Conservation (phyloP, 352 stramenopile species). For the Saprolegnia parasitica region DNA sequence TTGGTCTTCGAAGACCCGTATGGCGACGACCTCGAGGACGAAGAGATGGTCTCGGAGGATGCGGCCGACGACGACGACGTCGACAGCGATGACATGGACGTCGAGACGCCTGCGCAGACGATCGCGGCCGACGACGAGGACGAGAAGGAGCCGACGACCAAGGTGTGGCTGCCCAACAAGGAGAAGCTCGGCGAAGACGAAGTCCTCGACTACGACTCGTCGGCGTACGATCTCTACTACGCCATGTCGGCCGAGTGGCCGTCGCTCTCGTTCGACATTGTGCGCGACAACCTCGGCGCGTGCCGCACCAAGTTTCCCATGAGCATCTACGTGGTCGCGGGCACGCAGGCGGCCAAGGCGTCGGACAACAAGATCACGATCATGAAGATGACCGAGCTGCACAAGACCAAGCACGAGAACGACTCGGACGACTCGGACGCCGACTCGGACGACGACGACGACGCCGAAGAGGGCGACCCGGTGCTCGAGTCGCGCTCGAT, state of each 20-base stretch:
- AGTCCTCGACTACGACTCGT: constrained; percentile 97
- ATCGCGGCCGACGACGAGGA: constrained; percentile 41
- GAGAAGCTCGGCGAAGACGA: constrained; percentile 89
- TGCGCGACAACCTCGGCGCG: constrained; percentile 93
- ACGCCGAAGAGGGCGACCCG: constrained; percentile 94
- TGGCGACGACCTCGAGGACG: constrained; percentile 86
- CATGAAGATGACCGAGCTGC: constrained; percentile 96
- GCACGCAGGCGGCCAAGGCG: constrained; percentile 91
- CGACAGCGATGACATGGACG: constrained; percentile 51
- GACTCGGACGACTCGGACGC: constrained; percentile 56
- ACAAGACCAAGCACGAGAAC: constrained; percentile 85
- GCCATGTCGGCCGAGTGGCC: constrained; percentile 97
- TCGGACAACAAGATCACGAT: constrained; percentile 97
- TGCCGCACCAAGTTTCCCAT: constrained; percentile 93
- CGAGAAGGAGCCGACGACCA: constrained; percentile 52
- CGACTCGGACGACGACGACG: constrained; percentile 64
- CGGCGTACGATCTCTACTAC: constrained; percentile 99
- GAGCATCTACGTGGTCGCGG: constrained; percentile 93
- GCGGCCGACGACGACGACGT: constrained; percentile 59
- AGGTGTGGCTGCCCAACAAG: constrained; percentile 93
- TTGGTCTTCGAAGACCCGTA: constrained; percentile 87
- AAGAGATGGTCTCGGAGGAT: constrained; percentile 85
- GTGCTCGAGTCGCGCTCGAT: constrained; percentile 95
- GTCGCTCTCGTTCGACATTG: constrained; percentile 96
- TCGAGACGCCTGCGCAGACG: constrained; percentile 38